phyloP scores from a whole-genome alignment of 495 filamentous ascomycete species.

The Penicillium canariense region DNA sequence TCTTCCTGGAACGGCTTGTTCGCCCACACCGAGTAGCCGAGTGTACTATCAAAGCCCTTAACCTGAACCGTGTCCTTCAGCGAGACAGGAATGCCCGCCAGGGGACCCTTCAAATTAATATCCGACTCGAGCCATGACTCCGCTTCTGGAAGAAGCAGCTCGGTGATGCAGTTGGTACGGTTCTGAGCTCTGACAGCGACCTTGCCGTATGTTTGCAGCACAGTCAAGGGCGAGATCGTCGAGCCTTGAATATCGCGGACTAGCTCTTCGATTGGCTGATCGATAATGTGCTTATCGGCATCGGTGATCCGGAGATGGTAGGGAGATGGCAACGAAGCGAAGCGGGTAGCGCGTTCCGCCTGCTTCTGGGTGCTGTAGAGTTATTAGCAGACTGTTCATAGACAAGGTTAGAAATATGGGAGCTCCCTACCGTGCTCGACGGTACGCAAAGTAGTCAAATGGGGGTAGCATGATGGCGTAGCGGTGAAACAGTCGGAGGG shows the following conservation, averaged over 20 bases:
- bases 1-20: conserved; percentile 64
- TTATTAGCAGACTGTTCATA: not conserved
- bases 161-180: conserved; percentile 89
- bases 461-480: conserved; percentile 50
- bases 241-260: conserved; percentile 74
- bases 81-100: conserved; percentile 87
- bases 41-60: conserved; percentile 79
- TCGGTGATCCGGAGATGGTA: conserved; percentile 65
- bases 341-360: conserved; percentile 63
- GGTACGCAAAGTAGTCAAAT: conserved; percentile 60
- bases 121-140: conserved; percentile 70
- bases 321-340: conserved; percentile 58
- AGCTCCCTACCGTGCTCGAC: conserved; percentile 46
- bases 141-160: conserved; percentile 78
- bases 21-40: conserved; percentile 75
- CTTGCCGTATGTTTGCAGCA: conserved; percentile 89
- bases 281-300: conserved; percentile 62
- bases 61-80: conserved; percentile 88
- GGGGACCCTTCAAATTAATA: conserved; percentile 75
- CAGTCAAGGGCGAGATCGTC: conserved; percentile 61
- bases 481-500: not conserved
- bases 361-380: conserved; percentile 72
- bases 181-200: conserved; percentile 79
- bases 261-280: conserved; percentile 72
- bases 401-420: not conserved